Base-by-base conservation (phyloP, 495 filamentous ascomycete species). In the Lentithecium fluviatile region DNA sequence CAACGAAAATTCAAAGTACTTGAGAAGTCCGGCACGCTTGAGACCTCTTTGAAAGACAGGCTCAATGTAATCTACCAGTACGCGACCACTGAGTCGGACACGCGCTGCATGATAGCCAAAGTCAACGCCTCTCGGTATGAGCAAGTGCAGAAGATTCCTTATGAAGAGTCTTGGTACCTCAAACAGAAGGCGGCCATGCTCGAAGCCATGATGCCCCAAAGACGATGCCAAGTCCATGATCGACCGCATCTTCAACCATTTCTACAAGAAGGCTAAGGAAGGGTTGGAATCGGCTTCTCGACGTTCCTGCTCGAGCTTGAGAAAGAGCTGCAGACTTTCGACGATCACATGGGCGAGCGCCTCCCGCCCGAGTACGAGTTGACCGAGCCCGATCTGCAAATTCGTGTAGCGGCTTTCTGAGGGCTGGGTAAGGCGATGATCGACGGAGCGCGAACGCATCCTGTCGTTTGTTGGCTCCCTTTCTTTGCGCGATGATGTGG, bases 21-120 rank as follows among this genome's bases (percentile, higher is more conserved):
- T 3, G 21, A 8, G 12, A 23, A 21, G 24, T 37, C 25, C 6
- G 6, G 4, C 15, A 8, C n/a, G 6, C 25, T 51, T 11, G 23
- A 37, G 15, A 21, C 3, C 20, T 24, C 26, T 43, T 24, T 59
- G 8, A 59, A 43, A 24, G 19, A 38, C 4, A 4, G 13, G 17
- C 11, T 59, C 36, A 20, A 20, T 5, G 5, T 6, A 6, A 29
- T 19, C 25, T 45, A 50, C 34, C 8, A 51, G 20, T 52, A 47
- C 17, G 46, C 32, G n/a, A 40, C 56, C 25, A 52, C 56, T 6
- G 56, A 59, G 21, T 42, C 45, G 26, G 56, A 59, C 23, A 51
- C 23, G 3, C 56, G 56, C 2, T 59, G 56, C 56, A 59, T 59
- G 45, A 38, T 59, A 2, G 25, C 56, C 6, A 43, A 6, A 15